These are phyloP conservation scores for Acrodontium crateriforme DNA, from an alignment of 2,329 filamentous ascomycete genomes.

Conservation along the genomic window DNA sequence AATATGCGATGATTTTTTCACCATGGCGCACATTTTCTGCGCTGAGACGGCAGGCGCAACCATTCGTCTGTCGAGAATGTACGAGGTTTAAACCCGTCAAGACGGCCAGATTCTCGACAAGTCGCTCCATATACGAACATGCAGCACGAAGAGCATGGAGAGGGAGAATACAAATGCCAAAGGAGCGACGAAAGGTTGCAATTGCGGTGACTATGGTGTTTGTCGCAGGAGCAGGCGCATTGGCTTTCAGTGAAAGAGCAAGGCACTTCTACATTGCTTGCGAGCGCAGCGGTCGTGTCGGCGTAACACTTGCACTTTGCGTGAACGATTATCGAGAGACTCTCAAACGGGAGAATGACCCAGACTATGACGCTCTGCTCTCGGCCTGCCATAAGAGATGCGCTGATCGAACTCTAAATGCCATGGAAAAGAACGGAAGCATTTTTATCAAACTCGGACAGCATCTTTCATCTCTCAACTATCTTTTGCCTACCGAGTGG, in stretches of 20 bases:
- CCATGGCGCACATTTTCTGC: constrained; percentile 5
- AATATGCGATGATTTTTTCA: constrained; percentile 4
- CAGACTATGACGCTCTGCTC: constrained; percentile 52
- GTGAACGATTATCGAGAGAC: constrained; percentile 79
- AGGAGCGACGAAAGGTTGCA: constrained; percentile 16
- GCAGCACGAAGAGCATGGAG: constrained; percentile 17
- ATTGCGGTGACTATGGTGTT: constrained; percentile 18
- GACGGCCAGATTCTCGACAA: constrained; percentile 7
- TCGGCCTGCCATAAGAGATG: constrained; percentile 84
- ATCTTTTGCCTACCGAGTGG: constrained; percentile 82
- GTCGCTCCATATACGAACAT: constrained; percentile 8
- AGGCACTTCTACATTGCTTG: constrained; percentile 62
- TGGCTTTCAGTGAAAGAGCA: constrained; percentile 50
- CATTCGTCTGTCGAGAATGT: constrained; percentile 9
- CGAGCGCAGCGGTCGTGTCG: constrained; percentile 67
- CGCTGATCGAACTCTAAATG: constrained; percentile 70
- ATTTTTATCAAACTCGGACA: constrained; percentile 98
- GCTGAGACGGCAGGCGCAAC: constrained; percentile 1
- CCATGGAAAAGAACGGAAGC: constrained; percentile 89
- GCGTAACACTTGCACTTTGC: constrained; percentile 58
- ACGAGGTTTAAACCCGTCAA: constrained; percentile 1
- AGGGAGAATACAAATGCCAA: constrained; percentile 11
- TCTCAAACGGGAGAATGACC: constrained; percentile 55
- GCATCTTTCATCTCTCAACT: constrained; percentile 91
- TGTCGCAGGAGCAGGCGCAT: constrained; percentile 24